Percentiles rank a stretch among this genome's conserved stretches.
phyloP scores from a whole-genome alignment of 352 stramenopile genomes.

The Phytopythium delawarense region DNA sequence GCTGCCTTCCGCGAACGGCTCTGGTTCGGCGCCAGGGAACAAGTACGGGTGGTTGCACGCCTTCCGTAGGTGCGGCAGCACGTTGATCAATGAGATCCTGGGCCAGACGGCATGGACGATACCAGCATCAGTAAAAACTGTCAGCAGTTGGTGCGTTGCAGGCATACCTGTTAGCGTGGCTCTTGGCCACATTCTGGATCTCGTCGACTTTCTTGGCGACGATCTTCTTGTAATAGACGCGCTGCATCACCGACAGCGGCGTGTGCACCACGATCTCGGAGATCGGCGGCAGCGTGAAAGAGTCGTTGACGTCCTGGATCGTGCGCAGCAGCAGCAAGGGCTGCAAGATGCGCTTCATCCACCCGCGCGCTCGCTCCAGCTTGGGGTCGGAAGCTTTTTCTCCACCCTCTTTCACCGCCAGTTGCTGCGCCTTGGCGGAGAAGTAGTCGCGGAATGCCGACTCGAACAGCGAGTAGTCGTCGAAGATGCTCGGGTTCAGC shows the following conservation, averaged over 20 bases:
- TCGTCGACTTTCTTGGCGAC: conserved; percentile 57
- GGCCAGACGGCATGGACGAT: background rate
- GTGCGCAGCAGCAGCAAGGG: conserved; percentile 64
- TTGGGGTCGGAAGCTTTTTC: conserved; percentile 7
- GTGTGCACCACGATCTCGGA: conserved; percentile 80
- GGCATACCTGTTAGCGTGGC: conserved; percentile 17
- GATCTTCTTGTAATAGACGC: conserved; percentile 79
- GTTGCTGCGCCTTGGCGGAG: conserved; percentile 55
- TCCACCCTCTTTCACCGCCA: conserved; percentile 9
- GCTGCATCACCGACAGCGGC: conserved; percentile 70
- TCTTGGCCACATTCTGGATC: conserved; percentile 41
- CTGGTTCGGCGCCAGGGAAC: conserved; percentile 76
- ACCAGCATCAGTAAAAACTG: background rate
- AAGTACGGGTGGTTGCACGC: conserved; percentile 91
- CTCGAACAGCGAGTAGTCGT: conserved; percentile 46
- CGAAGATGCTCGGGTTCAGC: conserved; percentile 86
- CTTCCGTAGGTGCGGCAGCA: conserved; percentile 93
- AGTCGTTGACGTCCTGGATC: conserved; percentile 59
- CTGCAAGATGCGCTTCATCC: conserved; percentile 56
- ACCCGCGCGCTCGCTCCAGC: conserved; percentile 26
- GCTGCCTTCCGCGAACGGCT: conserved; percentile 66
- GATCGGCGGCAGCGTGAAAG: conserved; percentile 64
- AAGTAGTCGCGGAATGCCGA: conserved; percentile 53
- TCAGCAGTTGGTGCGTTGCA: background rate
- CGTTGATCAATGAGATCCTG: conserved; percentile 92